Percentiles rank a stretch among this genome's conserved stretches.
phyloP scores from a whole-genome alignment of 345 rosid genomes.

The Trapa incisa region DNA sequence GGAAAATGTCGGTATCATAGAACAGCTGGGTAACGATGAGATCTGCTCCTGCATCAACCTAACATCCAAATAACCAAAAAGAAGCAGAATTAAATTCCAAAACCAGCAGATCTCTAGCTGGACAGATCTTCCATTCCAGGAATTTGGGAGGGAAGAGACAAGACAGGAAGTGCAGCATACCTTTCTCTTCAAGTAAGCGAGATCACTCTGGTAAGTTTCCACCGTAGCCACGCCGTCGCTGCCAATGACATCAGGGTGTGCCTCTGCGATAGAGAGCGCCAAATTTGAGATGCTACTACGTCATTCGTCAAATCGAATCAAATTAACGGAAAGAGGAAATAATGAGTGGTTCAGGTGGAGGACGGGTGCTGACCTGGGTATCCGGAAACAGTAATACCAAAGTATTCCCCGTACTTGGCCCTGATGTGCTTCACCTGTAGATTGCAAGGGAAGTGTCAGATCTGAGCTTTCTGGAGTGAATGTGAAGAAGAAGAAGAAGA shows the following conservation, averaged over 20 bases:
- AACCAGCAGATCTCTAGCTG: neutral
- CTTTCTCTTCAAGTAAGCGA: constrained; percentile 80
- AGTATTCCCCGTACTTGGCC: constrained; percentile 68
- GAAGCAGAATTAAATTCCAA: neutral
- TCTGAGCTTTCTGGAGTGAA: neutral
- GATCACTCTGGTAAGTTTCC: constrained; percentile 73
- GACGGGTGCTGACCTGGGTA: constrained; percentile 54
- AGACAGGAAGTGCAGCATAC: constrained; percentile 14
- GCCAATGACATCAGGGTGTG: constrained; percentile 82
- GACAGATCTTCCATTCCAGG: neutral
- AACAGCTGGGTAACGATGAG: constrained; percentile 75
- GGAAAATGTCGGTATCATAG: constrained; percentile 83
- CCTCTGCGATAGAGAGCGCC: constrained; percentile 34
- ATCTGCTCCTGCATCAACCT: constrained; percentile 99
- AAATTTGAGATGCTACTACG: neutral
- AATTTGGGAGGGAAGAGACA: neutral
- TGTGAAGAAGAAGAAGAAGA: neutral
- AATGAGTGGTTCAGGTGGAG: neutral
- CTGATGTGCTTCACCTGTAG: constrained; percentile 68
- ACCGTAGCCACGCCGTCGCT: constrained; percentile 53
- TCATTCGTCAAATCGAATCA: neutral
- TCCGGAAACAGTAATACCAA: constrained; percentile 96
- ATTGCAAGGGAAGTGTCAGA: neutral
- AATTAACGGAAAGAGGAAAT: neutral
- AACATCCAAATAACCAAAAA: constrained; percentile 11